Evolutionary conservation across 306 rosid species (phyloP).

Genomic region (Fagus crenata): DNA sequence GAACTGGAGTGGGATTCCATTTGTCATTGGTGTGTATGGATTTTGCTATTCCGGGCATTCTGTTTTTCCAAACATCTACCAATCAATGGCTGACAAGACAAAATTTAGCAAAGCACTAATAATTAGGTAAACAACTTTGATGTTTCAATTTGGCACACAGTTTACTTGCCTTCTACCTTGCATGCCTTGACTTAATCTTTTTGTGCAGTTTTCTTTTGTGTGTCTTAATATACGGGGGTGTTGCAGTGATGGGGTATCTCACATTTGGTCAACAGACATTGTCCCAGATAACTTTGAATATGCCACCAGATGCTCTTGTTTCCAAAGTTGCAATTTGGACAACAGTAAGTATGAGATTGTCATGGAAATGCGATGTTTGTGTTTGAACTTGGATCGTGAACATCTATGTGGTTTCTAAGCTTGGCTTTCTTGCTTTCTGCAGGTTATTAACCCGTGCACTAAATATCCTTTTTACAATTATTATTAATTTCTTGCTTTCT

Average conservation of each 20-base stretch:
- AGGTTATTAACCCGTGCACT: constrained; percentile 74
- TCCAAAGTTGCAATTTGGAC: constrained; percentile 74
- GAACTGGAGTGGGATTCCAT: constrained; percentile 73
- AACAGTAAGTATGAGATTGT: constrained; percentile 51
- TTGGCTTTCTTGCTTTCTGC: constrained; percentile 31
- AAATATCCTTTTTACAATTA: constrained; percentile 65
- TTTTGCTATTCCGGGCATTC: constrained; percentile 85
- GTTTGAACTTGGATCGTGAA: background rate
- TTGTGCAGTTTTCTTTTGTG: constrained; percentile 61
- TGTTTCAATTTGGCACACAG: background rate
- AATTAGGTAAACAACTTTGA: constrained; percentile 32
- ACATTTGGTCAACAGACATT: constrained; percentile 65
- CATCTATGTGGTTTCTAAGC: constrained; percentile 30
- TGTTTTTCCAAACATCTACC: constrained; percentile 80
- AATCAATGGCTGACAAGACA: constrained; percentile 77
- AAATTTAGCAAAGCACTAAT: constrained; percentile 53
- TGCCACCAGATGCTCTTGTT: constrained; percentile 52
- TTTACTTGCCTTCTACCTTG: constrained; percentile 14
- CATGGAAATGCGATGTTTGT: constrained; percentile 1
- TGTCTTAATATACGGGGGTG: constrained; percentile 53
- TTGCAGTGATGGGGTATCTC: constrained; percentile 66
- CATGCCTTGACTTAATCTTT: constrained; percentile 13
- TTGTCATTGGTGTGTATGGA: constrained; percentile 73
- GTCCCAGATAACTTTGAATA: constrained; percentile 75
- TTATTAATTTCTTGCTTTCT: no score